phyloP scores from a whole-genome alignment of 192 early-diverging fungal species.

The Gamsiella multidivaricata region DNA sequence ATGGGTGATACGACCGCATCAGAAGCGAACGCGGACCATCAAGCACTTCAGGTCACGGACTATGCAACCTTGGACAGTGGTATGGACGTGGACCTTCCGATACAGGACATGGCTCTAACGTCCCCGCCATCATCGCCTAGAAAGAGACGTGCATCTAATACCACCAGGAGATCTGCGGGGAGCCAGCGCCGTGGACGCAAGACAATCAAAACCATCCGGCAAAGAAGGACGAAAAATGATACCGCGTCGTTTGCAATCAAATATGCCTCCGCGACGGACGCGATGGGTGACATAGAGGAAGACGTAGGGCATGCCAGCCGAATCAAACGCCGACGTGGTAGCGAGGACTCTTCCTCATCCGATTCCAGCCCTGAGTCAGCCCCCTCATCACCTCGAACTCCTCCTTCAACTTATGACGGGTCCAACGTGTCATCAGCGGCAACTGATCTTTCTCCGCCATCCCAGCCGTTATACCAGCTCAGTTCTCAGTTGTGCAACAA shows the following conservation, averaged over 20 bases:
- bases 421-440: not conserved
- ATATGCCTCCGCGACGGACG: constrained; percentile 2
- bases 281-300: not conserved
- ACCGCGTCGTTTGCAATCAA: not conserved
- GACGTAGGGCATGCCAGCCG: constrained; percentile 12
- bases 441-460: not conserved
- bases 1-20: not conserved
- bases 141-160: constrained; percentile 5
- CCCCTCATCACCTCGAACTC: constrained; percentile 11
- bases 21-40: not conserved
- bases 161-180: not conserved
- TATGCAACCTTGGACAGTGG: not conserved
- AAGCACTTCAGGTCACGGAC: not conserved
- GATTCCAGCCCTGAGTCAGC: constrained; percentile 21
- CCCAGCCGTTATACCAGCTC: not conserved
- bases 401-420: constrained; percentile 13
- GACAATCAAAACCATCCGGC: not conserved
- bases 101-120: constrained; percentile 12
- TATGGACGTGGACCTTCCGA: constrained; percentile 25
- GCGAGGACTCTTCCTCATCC: constrained; percentile 21
- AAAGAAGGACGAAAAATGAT: not conserved
- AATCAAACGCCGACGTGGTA: constrained; percentile 26
- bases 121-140: constrained; percentile 22
- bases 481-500: not conserved
- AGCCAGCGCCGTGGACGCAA: not conserved